Base-by-base conservation (phyloP, 2,329 filamentous ascomycete species). In the Ascochyta lentis region DNA sequence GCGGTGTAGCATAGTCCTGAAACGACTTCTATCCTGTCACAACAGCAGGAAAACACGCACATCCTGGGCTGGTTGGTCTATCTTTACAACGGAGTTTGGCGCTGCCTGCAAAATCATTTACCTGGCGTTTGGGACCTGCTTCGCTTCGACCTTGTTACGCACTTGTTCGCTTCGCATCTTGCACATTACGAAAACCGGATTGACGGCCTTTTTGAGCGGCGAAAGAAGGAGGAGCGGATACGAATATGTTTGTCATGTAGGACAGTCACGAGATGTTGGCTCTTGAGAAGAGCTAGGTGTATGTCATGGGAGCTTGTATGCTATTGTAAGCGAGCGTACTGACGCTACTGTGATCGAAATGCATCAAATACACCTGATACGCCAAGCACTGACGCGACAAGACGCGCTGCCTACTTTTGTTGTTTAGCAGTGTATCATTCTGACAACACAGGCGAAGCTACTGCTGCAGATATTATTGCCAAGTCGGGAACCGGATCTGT, bases 101-200 rank as follows among this genome's bases (percentile, higher is more conserved):
- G 52, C 43, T 27, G 48, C 19, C 35, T 47, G 31, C 40, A 52
- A 49, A 47, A 59, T 51, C 47, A 59, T 52, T 46, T 56, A 56
- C 48, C 47, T 50, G 53, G 53, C 43, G 53, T 56, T 56, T 56
- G 40, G 47, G 35, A 27, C 31, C n/a, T 19, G 26, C 29, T 53
- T 46, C 37, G 15, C 19, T 42, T 46, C 49, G 29, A 35, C 27
- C 29, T 37, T 19, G 24, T 23, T 34, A 35, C 37, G 31, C 27
- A 40, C 1, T 46, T 49, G 41, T 55, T 55, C 52, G 29, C 40
- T 55, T 50, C 52, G 35, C 46, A 33, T 24, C 34, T 24, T 22
- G 41, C 40, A 33, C 42, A 22, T 51, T 51, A 44, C 40, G 40
- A 45, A 39, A 29, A 35, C 43, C 19, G 41, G 41, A 50, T 46